Conservation (phyloP, 2,329 filamentous ascomycete genomes). For the Hymenoscyphus infarciens region DNA sequence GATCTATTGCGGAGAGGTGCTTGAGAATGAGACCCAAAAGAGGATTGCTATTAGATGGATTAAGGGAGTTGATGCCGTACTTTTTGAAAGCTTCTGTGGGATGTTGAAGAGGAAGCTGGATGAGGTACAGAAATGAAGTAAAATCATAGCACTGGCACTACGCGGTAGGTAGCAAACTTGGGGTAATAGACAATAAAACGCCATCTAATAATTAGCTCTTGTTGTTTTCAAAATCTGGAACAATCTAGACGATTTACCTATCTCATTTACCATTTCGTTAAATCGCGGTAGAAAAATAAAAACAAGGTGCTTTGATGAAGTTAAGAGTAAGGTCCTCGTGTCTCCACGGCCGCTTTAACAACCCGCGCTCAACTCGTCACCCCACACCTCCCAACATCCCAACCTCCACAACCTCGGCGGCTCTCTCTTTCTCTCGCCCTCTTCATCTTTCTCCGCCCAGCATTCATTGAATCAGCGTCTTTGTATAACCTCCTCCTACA, state of each 20-base stretch:
- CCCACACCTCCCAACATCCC: too few species aligned
- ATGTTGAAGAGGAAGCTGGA: slow-evolving; percentile 61
- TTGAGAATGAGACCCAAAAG: slow-evolving; percentile 41
- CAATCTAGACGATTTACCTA: too few species aligned
- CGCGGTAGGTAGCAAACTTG: too few species aligned
- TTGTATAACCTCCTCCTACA: neutral
- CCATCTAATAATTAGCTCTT: too few species aligned
- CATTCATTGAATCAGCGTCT: neutral
- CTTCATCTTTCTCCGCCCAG: neutral
- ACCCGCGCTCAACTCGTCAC: too few species aligned
- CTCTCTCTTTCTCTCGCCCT: neutral
- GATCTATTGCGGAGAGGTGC: slow-evolving; percentile 44
- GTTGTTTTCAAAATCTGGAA: too few species aligned
- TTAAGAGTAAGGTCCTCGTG: too few species aligned
- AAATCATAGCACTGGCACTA: neutral
- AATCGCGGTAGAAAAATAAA: too few species aligned
- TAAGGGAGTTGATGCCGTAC: slow-evolving; percentile 65
- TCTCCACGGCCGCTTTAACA: too few species aligned
- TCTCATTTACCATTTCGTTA: too few species aligned
- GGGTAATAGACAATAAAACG: too few species aligned
- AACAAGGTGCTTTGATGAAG: too few species aligned
- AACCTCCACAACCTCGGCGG: neutral
- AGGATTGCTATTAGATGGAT: slow-evolving; percentile 63
- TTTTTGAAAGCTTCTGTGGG: slow-evolving; percentile 86
- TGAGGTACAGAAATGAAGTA: slow-evolving; percentile 4